These are phyloP conservation scores for Polytrichum commune DNA, from an alignment of 225 moss, liverwort and hornwort species.

Conservation along the genomic window DNA sequence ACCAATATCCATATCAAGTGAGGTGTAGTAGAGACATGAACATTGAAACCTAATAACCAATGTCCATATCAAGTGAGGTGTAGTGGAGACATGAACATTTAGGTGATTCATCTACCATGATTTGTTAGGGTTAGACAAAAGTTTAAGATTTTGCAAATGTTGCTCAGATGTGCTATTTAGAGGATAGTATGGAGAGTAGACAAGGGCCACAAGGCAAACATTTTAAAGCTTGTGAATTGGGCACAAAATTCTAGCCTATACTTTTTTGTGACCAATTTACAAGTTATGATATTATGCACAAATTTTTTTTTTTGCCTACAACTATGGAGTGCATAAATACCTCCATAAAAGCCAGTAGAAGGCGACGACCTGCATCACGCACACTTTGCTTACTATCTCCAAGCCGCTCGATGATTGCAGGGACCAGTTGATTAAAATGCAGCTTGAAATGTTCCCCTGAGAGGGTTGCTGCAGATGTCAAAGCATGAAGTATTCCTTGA, in stretches of 20 bases:
- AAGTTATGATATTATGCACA: not conserved
- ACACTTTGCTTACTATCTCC: constrained; percentile 76
- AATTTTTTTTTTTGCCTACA: too few relatives aligned
- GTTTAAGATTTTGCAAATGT: too few relatives aligned
- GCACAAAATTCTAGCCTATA: too few relatives aligned
- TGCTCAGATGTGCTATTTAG: too few relatives aligned
- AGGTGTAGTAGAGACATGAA: too few relatives aligned
- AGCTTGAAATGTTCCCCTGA: constrained; percentile 63
- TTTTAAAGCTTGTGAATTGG: too few relatives aligned
- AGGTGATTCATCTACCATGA: too few relatives aligned
- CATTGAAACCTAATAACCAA: constrained; percentile 17
- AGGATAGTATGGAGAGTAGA: not conserved
- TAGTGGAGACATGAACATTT: too few relatives aligned
- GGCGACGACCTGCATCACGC: constrained; percentile 59
- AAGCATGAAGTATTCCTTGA: constrained; percentile 64
- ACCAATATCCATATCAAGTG: not conserved
- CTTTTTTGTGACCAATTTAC: not conserved
- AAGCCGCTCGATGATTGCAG: constrained; percentile 67
- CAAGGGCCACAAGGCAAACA: too few relatives aligned
- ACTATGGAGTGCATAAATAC: constrained; percentile 5
- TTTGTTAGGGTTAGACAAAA: too few relatives aligned
- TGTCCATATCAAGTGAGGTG: not conserved
- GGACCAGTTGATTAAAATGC: constrained; percentile 66
- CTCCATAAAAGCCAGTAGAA: constrained; percentile 77
- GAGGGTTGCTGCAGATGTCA: constrained; percentile 54